Base-by-base conservation (phyloP, 805 yeast species). In the Cyberlindnera lachancei region DNA sequence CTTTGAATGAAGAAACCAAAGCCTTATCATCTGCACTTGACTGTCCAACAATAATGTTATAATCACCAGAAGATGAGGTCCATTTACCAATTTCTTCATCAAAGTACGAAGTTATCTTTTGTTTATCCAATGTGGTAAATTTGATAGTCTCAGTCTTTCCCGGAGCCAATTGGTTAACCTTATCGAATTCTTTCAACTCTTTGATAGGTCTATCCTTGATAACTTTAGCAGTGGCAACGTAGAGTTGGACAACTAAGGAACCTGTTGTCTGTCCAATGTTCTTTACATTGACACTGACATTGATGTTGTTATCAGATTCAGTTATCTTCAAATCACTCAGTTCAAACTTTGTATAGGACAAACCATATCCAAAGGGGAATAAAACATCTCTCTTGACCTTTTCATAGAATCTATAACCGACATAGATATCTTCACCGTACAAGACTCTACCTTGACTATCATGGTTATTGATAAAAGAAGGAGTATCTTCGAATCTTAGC, bases 381-480 rank as follows among this genome's bases (percentile, higher is more conserved):
- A 12, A 46, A 31, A 34, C 80, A 75, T 29, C 66, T 57, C 51
- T 75, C 73, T 24, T 55, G 50, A 20, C 72, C 67, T 18, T 53
- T 42, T 77, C 82, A 54, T 70, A 78, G 56, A 55, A 73, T 36
- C 75, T 51, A 25, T 69, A 75, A 15, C 83, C 84, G 31, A 77
- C 72, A 47, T 61, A 76, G 25, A 77, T 68, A 49, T 75, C 82
- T 50, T 78, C 85, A 36, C 83, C 81, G 42, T 77, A 78, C 32
- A 68, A 46, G 16, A 67, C 73, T 35, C 66, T 58, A 27, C 80
- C 80, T 41, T 62, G 62, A 41, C 64, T 66, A 11, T 75, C 60
- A 24, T 59, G 58, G 56, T 60, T 73, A 53, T 66, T 72, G 44
- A 73, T 51, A 53, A 50, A 75, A 1, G 79, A 63, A 10, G 82